Evolutionary conservation across 208 protist species (phyloP), one percentile per base, ranked within the genome.

Genomic region (Herpetomonas tarakana): DNA sequence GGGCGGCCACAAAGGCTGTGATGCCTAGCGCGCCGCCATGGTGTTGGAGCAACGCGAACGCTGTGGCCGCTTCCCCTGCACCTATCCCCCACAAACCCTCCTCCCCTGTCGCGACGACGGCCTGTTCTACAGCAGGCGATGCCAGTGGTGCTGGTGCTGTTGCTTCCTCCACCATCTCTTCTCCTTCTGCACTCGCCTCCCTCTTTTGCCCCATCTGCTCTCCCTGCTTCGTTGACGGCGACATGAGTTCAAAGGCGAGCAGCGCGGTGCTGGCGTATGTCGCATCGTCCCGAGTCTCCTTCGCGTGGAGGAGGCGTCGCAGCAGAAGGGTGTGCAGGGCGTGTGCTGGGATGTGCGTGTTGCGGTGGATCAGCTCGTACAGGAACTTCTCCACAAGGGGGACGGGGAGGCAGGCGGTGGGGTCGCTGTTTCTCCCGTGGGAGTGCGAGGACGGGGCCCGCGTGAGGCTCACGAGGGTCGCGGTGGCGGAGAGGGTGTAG

Each of bases 1-100:
- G 56, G n/a, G 71, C 87, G 0, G 83, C 79, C n/a, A 85, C 67
- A 57, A 91, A 93, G 39, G 78, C 71, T 27, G 74, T 71, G 9
- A 79, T 50, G 7, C 58, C 65, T n/a, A 93, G 62, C 27, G 58
- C 57, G 24, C 55, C 74, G 4, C 73, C 82, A 50, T 81, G 72
- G 6, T 65, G 70, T 22, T 74, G 77, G 35, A 93, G 76, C 22
- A 93, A 68, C 38, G 56, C 64, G 30, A 92, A 54, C 1, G 72
- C 72, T 41, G 46, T 51, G 21, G 18, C 24, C 28, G 50, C 52
- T 51, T 81, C 78, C 3, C 52, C 30, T 1, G 62, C 41, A 3
- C 53, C 68, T 30, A 76, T 65, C n/a, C 11, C 30, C 1, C 11
- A 30, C n/a, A n/a, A n/a, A n/a, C n/a, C n/a, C 31, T n/a, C 19